Base-by-base conservation (phyloP, 192 early-diverging fungal species). In the Pilobolus umbonatus region DNA sequence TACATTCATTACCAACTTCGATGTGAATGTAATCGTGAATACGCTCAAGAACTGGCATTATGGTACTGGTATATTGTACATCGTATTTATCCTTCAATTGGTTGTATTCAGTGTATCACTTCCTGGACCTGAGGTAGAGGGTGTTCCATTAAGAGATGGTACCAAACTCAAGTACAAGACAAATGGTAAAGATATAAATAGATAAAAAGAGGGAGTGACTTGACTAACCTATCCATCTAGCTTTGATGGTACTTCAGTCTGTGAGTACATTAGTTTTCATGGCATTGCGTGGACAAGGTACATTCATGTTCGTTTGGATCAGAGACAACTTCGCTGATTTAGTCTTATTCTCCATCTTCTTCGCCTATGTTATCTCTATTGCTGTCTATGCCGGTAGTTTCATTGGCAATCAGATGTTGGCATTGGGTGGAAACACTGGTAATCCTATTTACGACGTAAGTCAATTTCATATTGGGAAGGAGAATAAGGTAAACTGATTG, bases 361-460 rank as follows among this genome's bases (percentile, higher is more conserved):
- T 89, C 51, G 73, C 87, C 5, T 82, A 82, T 34, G 31, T 70
- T 3, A 75, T 88, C 21, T 79, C 91, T 2, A 47, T 85, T 22
- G 77, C 79, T 76, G 77, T 95, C 55, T 93, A 93, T 67, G 42
- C 80, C 5, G 71, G 60, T 28, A 93, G 91, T 48, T 93, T 93
- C 79, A 64, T 85, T 55, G 58, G 78, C 47, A 64, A 73, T 7
- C 79, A 79, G 29, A 75, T 88, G 25, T 71, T 98, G 40, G 85
- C 94, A 4, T 67, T 79, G 14, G 90, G 88, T 17, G 96, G 94
- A 28, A 95, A 96, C 77, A 88, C 89, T 15, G 88, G 90, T 30
- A 91, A 90, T 74, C 73, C 75, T 5, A 57, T 92, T 28, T 96
- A 98, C 75, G 93, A 96, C 58, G 81, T 79, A 77, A 60, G 76